Base-by-base conservation (phyloP, 2,329 filamentous ascomycete species). In the Colletotrichum acutatum region DNA sequence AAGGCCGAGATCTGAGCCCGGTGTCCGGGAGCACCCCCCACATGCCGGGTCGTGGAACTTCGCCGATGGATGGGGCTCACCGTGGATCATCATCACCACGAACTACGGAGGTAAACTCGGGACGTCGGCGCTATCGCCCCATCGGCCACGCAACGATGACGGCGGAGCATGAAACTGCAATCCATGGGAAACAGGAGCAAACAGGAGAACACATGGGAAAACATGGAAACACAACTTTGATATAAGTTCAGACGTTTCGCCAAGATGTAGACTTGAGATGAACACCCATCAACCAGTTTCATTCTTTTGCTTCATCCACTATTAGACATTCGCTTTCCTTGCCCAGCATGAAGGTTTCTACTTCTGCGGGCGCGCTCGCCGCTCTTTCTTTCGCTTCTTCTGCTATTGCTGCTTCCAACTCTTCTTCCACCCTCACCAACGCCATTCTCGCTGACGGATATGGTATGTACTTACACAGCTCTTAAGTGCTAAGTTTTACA, bases 401-500 rank as follows among this genome's bases (percentile, higher is more conserved):
- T 4, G 56, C 32, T 34, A 56, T 49, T 19, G 68, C 68, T 66
- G 56, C 60, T 19, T 56, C 68, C n/a, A 71, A 71, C 62, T 66
- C 68, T 1, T 59, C 68, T 5, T 32, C 62, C 14, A 22, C 62
- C 16, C 56, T 63, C 3, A 37, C 54, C 9, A 24, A 32, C 52
- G 68, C 68, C 32, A 71, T 67, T 19, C 68, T 66, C 3, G 42
- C 68, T 16, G 56, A 67, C n/a, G 68, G 68, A 61, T 71, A 71
- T 34, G 68, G 68, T 71, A 56, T 3, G 22, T 11, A n/a, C 32
- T 34, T n/a, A 49, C 8, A 19, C 3, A 12, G 28, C 8, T 46
- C 1, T 19, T 12, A 16, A 16, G 12, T 5, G 3, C n/a, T n/a
- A n/a, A 1, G 11, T 12, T 3, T 28, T 22, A 3, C 7, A 22